These are phyloP conservation scores for Agrocybe chaxingu DNA, from an alignment of 768 basidiomycete genomes.

Conservation along the genomic window DNA sequence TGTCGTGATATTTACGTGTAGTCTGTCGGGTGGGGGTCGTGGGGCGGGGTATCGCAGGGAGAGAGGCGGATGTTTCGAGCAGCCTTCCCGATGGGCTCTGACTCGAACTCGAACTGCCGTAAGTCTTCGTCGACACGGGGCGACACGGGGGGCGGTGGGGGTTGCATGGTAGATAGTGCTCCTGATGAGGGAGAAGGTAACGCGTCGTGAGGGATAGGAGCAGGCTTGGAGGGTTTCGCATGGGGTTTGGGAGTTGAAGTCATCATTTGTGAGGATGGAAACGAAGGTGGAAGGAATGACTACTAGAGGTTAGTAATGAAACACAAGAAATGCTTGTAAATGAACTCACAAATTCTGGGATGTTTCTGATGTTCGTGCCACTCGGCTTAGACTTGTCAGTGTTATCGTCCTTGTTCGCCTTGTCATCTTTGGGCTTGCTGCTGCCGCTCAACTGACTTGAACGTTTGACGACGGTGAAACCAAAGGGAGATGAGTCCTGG, in stretches of 20 bases:
- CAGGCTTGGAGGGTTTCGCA: conserved; percentile 35
- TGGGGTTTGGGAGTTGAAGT: conserved; percentile 22
- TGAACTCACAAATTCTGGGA: conserved; percentile 10
- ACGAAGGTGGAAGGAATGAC: conserved; percentile 17
- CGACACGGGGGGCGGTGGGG: conserved; percentile 9
- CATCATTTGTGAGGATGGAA: conserved; percentile 14
- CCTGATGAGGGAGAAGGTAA: conserved; percentile 19
- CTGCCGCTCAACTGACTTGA: background rate
- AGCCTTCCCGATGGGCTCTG: background rate
- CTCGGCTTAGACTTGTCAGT: background rate
- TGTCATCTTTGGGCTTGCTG: background rate
- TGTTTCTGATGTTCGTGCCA: background rate
- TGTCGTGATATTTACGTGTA: background rate
- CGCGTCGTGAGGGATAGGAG: conserved; percentile 32
- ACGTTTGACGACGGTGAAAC: conserved; percentile 14
- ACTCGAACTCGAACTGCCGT: conserved; percentile 4
- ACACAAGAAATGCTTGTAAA: conserved; percentile 10
- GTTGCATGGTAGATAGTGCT: background rate
- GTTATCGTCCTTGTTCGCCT: background rate
- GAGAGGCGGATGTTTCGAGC: conserved; percentile 8
- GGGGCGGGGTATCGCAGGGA: conserved; percentile 15
- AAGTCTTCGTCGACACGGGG: conserved; percentile 9
- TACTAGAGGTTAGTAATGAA: background rate
- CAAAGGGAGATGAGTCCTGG: conserved; percentile 6
- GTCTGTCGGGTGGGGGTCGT: conserved; percentile 10